A percentile compares a stretch with the other conserved stretches of the same genome.
Evolutionary conservation across 192 early-diverging fungal genomes (phyloP).

Genomic region (Backusella psychrophila): DNA sequence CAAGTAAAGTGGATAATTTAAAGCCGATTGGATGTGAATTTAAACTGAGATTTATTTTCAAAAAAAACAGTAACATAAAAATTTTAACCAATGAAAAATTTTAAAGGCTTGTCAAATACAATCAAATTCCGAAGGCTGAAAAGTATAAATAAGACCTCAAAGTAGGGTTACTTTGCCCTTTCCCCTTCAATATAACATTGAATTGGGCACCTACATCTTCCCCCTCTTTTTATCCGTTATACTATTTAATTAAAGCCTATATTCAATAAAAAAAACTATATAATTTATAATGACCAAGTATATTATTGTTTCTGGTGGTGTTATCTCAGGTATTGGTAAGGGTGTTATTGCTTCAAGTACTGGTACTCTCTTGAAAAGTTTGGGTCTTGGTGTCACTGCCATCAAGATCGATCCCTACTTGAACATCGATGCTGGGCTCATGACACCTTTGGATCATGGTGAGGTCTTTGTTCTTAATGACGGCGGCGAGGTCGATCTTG

Average conservation of each 20-base stretch:
- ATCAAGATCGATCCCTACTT: slow-evolving; percentile 99
- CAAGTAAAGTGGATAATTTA: background rate
- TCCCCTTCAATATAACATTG: slow-evolving; percentile 16
- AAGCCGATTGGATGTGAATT: background rate
- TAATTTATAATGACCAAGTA: slow-evolving; percentile 72
- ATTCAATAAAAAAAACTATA: slow-evolving; percentile 11
- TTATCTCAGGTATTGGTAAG: slow-evolving; percentile 99
- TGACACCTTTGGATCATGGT: slow-evolving; percentile 97
- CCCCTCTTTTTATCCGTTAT: background rate
- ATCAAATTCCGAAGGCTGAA: background rate
- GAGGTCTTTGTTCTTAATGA: slow-evolving; percentile 99
- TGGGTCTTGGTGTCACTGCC: slow-evolving; percentile 90
- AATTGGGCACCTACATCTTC: slow-evolving; percentile 13
- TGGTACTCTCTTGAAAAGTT: slow-evolving; percentile 90
- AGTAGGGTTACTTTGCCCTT: background rate
- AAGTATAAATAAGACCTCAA: background rate
- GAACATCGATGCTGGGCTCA: slow-evolving; percentile 98
- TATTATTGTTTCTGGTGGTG: slow-evolving; percentile 96
- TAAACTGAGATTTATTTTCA: background rate
- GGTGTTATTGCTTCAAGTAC: slow-evolving; percentile 98
- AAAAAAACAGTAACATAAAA: slow-evolving; percentile 4
- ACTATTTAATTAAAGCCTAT: background rate
- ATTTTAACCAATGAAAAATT: slow-evolving; percentile 4
- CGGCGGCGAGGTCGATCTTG: slow-evolving; percentile 98
- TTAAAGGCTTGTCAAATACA: background rate